A percentile compares a stretch with the other conserved stretches of the same genome.
Evolutionary conservation across 306 rosid species (phyloP).

Genomic region (Oxytropis ochrocephala): DNA sequence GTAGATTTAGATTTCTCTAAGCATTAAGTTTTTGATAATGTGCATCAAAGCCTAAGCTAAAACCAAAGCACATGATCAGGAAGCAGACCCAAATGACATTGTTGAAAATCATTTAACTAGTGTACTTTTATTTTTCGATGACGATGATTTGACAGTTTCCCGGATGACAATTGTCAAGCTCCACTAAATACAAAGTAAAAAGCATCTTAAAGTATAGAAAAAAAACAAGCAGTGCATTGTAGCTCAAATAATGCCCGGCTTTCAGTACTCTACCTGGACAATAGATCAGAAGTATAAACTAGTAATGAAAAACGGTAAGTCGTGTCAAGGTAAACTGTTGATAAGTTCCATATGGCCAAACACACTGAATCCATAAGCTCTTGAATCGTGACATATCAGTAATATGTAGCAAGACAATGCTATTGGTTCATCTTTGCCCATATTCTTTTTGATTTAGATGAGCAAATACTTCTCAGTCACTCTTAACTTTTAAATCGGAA

Average conservation of each 20-base stretch:
- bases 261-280: background rate
- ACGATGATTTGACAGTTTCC: background rate
- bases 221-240: background rate
- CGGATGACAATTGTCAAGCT: background rate
- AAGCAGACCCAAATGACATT: slow-evolving; percentile 4
- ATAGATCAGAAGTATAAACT: background rate
- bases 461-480: background rate
- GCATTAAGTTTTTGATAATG: background rate
- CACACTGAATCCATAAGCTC: background rate
- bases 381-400: background rate
- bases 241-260: background rate
- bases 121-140: background rate
- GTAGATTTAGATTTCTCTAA: slow-evolving; percentile 1
- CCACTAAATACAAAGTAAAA: slow-evolving; percentile 4
- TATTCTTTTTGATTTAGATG: slow-evolving; percentile 11
- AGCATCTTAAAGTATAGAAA: background rate
- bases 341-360: background rate
- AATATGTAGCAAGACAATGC: background rate
- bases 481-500: slow-evolving; percentile 14
- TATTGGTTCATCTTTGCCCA: background rate
- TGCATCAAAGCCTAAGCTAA: slow-evolving; percentile 3
- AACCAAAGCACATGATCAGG: slow-evolving; percentile 1
- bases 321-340: background rate
- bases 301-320: background rate
- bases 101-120: slow-evolving; percentile 5